phyloP scores from a whole-genome alignment of 78 protist species.

The Parvularia atlantis region DNA sequence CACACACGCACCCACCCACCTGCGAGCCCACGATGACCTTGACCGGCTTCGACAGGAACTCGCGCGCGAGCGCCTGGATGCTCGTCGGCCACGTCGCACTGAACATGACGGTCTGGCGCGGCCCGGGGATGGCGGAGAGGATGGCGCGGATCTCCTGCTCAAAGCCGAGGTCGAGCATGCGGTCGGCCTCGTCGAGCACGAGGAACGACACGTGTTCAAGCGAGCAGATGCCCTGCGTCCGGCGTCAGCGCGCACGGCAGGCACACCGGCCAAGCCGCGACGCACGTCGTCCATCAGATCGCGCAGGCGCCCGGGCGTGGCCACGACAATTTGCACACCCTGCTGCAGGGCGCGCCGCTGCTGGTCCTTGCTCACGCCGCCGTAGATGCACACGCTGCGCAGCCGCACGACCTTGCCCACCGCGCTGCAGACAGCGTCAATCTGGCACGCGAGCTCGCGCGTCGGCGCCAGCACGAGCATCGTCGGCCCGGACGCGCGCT shows the following conservation, averaged over 20 bases:
- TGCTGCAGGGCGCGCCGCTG: too few relatives aligned
- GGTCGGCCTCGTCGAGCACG: slow-evolving; percentile 81
- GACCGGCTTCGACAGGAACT: slow-evolving; percentile 58
- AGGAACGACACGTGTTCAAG: not conserved
- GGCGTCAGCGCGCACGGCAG: slow-evolving; percentile 32
- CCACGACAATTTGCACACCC: too few relatives aligned
- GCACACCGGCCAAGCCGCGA: not conserved
- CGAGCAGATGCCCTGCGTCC: slow-evolving; percentile 60
- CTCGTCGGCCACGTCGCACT: slow-evolving; percentile 52
- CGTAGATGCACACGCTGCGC: too few relatives aligned
- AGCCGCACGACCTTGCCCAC: not conserved
- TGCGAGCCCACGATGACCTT: not conserved
- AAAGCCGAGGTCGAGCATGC: slow-evolving; percentile 96
- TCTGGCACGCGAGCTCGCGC: slow-evolving; percentile 73
- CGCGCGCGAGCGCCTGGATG: slow-evolving; percentile 14
- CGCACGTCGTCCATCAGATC: too few relatives aligned
- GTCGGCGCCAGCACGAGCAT: slow-evolving; percentile 57
- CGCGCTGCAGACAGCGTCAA: slow-evolving; percentile 8
- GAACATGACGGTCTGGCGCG: slow-evolving; percentile 52
- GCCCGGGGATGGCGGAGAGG: not conserved
- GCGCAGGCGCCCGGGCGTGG: too few relatives aligned
- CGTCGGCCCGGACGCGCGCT: too few relatives aligned
- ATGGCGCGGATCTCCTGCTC: slow-evolving; percentile 76
- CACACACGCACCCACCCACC: too few relatives aligned
- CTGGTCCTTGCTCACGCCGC: too few relatives aligned